A percentile compares a stretch with the other conserved stretches of the same genome.
Conservation (phyloP, 805 yeast genomes). For the Nakazawaea ernobii region DNA sequence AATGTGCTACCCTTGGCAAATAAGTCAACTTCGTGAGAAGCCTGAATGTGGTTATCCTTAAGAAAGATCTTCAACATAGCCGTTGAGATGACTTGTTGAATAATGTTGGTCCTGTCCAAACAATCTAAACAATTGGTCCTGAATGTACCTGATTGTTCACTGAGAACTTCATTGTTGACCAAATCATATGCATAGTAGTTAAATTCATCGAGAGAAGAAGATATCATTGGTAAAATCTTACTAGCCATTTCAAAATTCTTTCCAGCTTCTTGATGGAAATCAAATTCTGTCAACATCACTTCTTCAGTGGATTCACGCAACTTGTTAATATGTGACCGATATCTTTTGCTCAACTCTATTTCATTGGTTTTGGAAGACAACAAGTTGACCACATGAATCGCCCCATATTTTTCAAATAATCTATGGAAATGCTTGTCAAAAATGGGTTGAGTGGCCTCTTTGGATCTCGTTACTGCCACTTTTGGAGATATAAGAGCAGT, state of each 20-base stretch:
- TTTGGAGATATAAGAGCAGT: constrained; percentile 87
- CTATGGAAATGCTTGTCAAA: constrained; percentile 76
- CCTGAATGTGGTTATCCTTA: constrained; percentile 31
- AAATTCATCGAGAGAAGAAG: constrained; percentile 64
- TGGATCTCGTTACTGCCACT: constrained; percentile 79
- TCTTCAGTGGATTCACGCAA: constrained; percentile 33
- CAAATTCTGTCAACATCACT: constrained; percentile 72
- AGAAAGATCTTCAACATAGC: constrained; percentile 58
- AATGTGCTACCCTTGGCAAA: constrained; percentile 73
- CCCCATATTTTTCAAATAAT: constrained; percentile 72
- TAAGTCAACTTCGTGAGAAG: constrained; percentile 42
- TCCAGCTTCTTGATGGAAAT: constrained; percentile 91
- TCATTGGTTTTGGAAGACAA: constrained; percentile 79
- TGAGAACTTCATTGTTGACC: constrained; percentile 42
- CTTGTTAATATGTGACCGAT: constrained; percentile 49
- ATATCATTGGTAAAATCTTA: constrained; percentile 56
- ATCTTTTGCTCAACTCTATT: constrained; percentile 61
- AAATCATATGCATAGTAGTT: constrained; percentile 80
- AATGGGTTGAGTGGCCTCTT: constrained; percentile 89
- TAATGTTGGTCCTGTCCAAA: constrained; percentile 86
- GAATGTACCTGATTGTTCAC: constrained; percentile 86
- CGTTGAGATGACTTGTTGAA: constrained; percentile 77
- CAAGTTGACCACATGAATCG: constrained; percentile 83
- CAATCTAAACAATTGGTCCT: constrained; percentile 94
- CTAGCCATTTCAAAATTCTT: constrained; percentile 81